Base-by-base conservation (phyloP, 2,329 filamentous ascomycete species). In the Pestalotiopsis sp. region DNA sequence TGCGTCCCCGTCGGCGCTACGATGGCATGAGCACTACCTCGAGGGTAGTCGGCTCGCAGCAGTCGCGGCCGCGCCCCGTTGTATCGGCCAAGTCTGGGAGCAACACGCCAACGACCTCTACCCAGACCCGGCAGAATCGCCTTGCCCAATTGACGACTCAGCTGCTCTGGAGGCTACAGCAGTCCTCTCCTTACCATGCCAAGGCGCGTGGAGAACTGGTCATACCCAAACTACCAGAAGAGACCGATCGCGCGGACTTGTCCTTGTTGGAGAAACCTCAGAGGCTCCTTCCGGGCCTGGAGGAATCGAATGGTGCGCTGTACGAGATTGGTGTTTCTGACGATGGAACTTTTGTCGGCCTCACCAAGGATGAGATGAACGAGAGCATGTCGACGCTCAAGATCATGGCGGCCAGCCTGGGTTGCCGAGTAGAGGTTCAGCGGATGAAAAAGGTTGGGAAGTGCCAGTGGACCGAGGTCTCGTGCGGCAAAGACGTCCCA, bases 311-410 rank as follows among this genome's bases (percentile, higher is more conserved):
- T 73, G 96, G 96, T 4, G 96, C 96, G 1, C 81, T 98, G 64
- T 99, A 99, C 75, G 95, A 99, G 79, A 97, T 99, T 78, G 96
- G 96, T 0, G 94, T 99, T 11, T 92, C 95, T 36, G 96, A 99
- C 78, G 94, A 98, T 81, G 96, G 96, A 7, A 94, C 92, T 0
- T 90, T 99, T 69, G 89, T 97, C 57, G 96, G 96, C 0, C 84
- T 99, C 61, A 93, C 93, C 2, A 90, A 93, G 72, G 94, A 98
- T 77, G 96, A 99, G 80, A 89, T 99, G 86, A 89, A 95, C 70
- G 95, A 98, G 80, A 98, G 94, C 78, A 85, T 98, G 70, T 88
- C 87, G 57, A 98, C 95, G 68, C 82, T 99, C 49, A 89, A 91
- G 70, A 90, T 93, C 65, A 99, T 99, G 95, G 95, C 96, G 49